Percentiles rank a stretch among this genome's conserved stretches.
Evolutionary conservation across 176 grass and related monocot genomes (phyloP).

Genomic region (Saccharum spontaneum): DNA sequence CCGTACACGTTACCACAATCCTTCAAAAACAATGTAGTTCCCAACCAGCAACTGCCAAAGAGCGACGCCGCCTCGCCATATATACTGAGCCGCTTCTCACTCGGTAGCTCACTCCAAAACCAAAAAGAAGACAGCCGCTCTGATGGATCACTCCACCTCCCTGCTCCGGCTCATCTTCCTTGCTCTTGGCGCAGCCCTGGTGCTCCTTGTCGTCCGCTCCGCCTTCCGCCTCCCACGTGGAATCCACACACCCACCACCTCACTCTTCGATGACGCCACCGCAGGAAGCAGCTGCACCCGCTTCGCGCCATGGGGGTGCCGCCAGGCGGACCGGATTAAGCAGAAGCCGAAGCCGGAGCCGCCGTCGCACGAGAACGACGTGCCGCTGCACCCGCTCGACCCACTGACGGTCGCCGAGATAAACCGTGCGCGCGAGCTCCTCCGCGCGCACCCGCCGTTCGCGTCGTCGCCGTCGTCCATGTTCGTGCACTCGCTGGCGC

Average conservation of each 20-base stretch:
- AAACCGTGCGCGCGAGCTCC: conserved; percentile 57
- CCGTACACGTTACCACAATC: not conserved
- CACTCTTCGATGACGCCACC: conserved; percentile 16
- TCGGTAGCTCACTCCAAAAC: not conserved
- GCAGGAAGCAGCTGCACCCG: conserved; percentile 35
- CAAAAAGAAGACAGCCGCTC: not conserved
- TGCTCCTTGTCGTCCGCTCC: conserved; percentile 55
- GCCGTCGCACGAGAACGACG: conserved; percentile 44
- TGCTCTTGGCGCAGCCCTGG: conserved; percentile 44
- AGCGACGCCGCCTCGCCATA: too few species aligned
- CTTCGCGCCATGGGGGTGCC: conserved; percentile 48
- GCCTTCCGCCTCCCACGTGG: conserved; percentile 40
- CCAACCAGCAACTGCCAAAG: too few species aligned
- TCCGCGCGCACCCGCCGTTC: conserved; percentile 57
- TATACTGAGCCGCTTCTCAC: not conserved
- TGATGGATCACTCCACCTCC: conserved; percentile 61
- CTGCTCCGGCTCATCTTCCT: conserved; percentile 65
- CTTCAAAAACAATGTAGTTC: not conserved
- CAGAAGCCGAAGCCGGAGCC: not conserved
- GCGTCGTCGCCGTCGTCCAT: conserved; percentile 57
- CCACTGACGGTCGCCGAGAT: conserved; percentile 70
- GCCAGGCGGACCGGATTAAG: not conserved
- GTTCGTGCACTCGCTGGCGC: conserved; percentile 65
- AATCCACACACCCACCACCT: conserved; percentile 5
- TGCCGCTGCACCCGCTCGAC: conserved; percentile 66